Evolutionary conservation across 768 basidiomycete genomes (phyloP).

Genomic region (Termitomyces titanicus): DNA sequence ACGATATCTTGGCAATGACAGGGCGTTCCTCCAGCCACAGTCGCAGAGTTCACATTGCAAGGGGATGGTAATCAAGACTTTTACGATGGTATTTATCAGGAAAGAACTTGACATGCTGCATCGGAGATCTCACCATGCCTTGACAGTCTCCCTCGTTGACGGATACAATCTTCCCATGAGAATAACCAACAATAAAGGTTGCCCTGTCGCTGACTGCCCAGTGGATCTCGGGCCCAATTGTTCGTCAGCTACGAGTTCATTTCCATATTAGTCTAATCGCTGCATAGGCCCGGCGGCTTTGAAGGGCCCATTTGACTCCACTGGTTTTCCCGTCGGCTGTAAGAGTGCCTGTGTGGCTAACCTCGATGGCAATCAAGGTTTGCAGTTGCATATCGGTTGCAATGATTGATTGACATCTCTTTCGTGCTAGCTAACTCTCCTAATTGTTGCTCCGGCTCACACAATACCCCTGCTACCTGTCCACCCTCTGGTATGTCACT

Average conservation of each 20-base stretch:
- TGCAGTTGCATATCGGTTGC: not conserved
- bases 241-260: conserved; percentile 12
- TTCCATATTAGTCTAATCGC: not conserved
- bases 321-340: conserved; percentile 48
- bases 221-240: conserved; percentile 55
- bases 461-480: conserved; percentile 31
- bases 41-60: conserved; percentile 67
- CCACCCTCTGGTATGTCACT: conserved; percentile 25
- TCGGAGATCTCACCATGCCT: not conserved
- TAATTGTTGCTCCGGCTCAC: conserved; percentile 33
- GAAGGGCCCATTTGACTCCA: conserved; percentile 43
- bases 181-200: conserved; percentile 47
- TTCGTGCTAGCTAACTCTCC: conserved; percentile 24
- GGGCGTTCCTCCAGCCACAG: conserved; percentile 65
- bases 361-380: conserved; percentile 26
- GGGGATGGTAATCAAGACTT: conserved; percentile 42
- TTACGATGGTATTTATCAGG: conserved; percentile 48
- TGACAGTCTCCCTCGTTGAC: conserved; percentile 52
- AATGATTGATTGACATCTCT: not conserved
- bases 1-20: conserved; percentile 4
- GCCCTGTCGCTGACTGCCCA: conserved; percentile 44
- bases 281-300: conserved; percentile 36
- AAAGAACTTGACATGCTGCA: no score
- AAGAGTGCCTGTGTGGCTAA: conserved; percentile 45
- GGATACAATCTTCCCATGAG: conserved; percentile 56